These are phyloP conservation scores for bread wheat (Triticum aestivum) DNA, from an alignment of 176 grass and related monocot species.

Conservation along the genomic window IWGSC_CS_RefSeq_v2.1 NC_057802.1:532040818-532041317, in stretches of 20 bases:
- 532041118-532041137: background rate
- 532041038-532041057: conserved; percentile 7
- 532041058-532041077: conserved; percentile 9
- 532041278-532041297: conserved; percentile 53
- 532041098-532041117: conserved; percentile 41
- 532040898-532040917: background rate
- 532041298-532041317: background rate
- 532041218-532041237: background rate
- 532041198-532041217: background rate
- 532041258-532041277: conserved; percentile 78
- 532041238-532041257: conserved; percentile 20
- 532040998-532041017: conserved; percentile 3
- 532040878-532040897: background rate
- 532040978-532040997: conserved; percentile 30
- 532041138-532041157: background rate
- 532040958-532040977: conserved; percentile 21
- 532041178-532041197: conserved; percentile 32
- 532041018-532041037: conserved; percentile 25
- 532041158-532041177: background rate
- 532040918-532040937: background rate
- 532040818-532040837: background rate
- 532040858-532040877: background rate
- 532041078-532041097: conserved; percentile 18
- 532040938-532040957: background rate
- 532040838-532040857: background rate